phyloP scores from a whole-genome alignment of 2,329 filamentous ascomycete genomes.

The Fusarium sp. region DNA sequence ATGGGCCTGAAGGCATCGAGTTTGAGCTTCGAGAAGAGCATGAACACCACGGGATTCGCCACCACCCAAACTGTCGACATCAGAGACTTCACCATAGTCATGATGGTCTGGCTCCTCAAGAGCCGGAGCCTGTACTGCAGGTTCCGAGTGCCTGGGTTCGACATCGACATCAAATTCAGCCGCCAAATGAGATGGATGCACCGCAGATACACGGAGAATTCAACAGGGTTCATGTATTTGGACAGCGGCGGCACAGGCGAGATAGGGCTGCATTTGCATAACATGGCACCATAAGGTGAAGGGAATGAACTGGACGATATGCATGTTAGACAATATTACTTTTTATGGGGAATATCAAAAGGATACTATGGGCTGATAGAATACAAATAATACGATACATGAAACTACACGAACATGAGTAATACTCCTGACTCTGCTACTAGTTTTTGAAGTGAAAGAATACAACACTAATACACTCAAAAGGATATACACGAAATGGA shows the following conservation, averaged over 20 bases:
- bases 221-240: conserved; percentile 1
- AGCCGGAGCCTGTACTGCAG: conserved; percentile 13
- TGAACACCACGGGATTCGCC: neutral
- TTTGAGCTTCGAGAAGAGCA: neutral
- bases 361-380: neutral
- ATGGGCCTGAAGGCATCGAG: conserved; percentile 1
- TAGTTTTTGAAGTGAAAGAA: neutral
- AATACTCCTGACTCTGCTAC: neutral
- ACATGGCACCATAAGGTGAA: neutral
- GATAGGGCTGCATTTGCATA: neutral
- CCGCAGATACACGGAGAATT: conserved; percentile 35
- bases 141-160: neutral
- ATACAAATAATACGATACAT: conserved; percentile 5
- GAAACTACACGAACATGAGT: neutral
- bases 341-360: neutral
- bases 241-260: neutral
- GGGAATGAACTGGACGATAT: neutral
- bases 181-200: conserved; percentile 45
- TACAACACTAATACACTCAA: conserved; percentile 25
- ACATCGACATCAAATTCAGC: neutral
- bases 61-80: conserved; percentile 9
- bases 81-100: conserved; percentile 17
- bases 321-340: neutral
- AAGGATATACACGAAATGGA: conserved; percentile 27
- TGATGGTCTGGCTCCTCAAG: conserved; percentile 1